These are phyloP conservation scores for Talaromyces liani DNA, from an alignment of 495 filamentous ascomycete species.

Conservation along the genomic window DNA sequence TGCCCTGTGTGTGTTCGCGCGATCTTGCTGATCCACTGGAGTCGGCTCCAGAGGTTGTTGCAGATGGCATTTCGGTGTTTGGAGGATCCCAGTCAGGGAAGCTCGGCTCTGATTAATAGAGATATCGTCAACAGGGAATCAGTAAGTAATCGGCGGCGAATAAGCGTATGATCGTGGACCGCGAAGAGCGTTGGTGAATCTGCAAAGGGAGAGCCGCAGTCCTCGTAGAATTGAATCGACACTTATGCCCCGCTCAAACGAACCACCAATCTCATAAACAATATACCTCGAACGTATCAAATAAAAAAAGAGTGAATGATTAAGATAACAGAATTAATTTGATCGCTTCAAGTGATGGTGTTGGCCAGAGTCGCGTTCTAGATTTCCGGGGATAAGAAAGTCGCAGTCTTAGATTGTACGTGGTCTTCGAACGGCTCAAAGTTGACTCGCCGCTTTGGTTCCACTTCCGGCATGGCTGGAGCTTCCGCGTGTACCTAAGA, in stretches of 20 bases:
- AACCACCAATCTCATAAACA: neutral
- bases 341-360: neutral
- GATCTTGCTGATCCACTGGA: constrained; percentile 56
- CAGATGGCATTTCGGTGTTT: constrained; percentile 57
- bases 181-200: neutral
- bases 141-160: neutral
- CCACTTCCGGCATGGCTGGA: constrained; percentile 1
- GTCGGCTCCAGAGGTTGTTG: constrained; percentile 67
- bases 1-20: constrained; percentile 88
- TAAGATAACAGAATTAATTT: neutral
- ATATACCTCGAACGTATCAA: neutral
- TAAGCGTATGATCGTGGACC: neutral
- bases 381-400: neutral
- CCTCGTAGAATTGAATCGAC: neutral
- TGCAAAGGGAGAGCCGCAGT: neutral
- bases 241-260: neutral
- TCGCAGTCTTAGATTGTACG: neutral
- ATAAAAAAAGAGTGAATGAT: constrained; percentile 1
- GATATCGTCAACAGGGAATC: neutral
- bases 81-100: neutral
- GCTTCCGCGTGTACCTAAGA: neutral
- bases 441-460: neutral
- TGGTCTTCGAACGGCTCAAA: constrained; percentile 1
- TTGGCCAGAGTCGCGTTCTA: neutral
- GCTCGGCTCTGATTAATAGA: neutral